These are phyloP conservation scores for Heterobasidion irregulare DNA, from an alignment of 1,284 basidiomycete species.

Conservation along the genomic window DNA sequence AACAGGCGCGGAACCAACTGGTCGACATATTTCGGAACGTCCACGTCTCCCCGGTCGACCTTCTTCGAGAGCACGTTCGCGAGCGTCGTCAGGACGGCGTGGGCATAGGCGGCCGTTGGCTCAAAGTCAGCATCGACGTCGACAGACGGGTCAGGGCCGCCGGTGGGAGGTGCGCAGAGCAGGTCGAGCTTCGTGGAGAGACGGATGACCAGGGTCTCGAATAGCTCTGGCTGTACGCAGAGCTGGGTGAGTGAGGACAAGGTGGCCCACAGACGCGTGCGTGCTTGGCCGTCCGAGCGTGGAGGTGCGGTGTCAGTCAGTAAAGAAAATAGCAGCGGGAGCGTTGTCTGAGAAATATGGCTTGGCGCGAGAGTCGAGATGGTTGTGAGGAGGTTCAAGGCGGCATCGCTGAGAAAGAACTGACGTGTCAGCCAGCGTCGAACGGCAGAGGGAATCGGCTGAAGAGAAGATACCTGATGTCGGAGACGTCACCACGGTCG, in stretches of 20 bases:
- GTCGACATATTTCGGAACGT: constrained; percentile 76
- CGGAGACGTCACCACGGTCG: constrained; percentile 46
- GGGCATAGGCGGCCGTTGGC: constrained; percentile 68
- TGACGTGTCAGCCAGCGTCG: background rate
- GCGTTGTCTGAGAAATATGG: constrained; percentile 69
- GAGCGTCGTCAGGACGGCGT: constrained; percentile 72
- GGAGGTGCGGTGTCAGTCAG: constrained; percentile 64
- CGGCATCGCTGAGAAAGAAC: constrained; percentile 46
- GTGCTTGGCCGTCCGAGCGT: constrained; percentile 44
- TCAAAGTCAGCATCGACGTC: constrained; percentile 31
- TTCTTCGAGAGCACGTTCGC: constrained; percentile 61
- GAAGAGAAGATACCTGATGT: constrained; percentile 36
- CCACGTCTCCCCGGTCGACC: constrained; percentile 49
- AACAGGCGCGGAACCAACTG: constrained; percentile 65
- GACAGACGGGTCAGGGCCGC: background rate
- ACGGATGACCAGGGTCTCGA: constrained; percentile 78
- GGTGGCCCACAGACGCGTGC: constrained; percentile 59
- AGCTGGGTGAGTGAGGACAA: constrained; percentile 71
- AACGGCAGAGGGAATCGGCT: background rate
- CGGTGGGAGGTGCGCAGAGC: constrained; percentile 37
- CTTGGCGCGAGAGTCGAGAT: constrained; percentile 58
- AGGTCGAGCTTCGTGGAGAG: constrained; percentile 77
- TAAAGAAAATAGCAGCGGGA: constrained; percentile 72
- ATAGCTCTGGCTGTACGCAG: constrained; percentile 71
- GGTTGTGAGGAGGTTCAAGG: constrained; percentile 60